Conservation (phyloP, 352 stramenopile genomes). For the Globisporangium camurandrum region DNA sequence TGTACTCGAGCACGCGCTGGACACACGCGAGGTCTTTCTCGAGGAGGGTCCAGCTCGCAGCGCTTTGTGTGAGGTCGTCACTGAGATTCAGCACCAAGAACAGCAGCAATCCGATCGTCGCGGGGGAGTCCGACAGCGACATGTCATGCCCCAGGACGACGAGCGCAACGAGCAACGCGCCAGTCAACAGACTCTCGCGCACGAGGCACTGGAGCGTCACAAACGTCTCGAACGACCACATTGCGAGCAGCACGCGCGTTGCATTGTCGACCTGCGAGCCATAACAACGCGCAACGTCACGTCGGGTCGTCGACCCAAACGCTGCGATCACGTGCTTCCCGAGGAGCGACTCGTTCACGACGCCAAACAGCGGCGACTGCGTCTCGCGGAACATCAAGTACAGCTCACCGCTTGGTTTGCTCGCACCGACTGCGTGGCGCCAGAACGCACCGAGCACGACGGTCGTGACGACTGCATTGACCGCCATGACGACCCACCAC, state of each 20-base stretch:
- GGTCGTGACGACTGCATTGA: slow-evolving; percentile 19
- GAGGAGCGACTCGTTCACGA: slow-evolving; percentile 32
- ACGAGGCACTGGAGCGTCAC: slow-evolving; percentile 24
- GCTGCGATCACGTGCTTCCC: slow-evolving; percentile 26
- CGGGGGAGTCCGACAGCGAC: slow-evolving; percentile 1
- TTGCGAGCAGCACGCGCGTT: slow-evolving; percentile 23
- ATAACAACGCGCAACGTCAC: slow-evolving; percentile 22
- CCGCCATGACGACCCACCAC: slow-evolving; percentile 20
- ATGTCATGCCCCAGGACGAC: slow-evolving; percentile 22
- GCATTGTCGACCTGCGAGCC: slow-evolving; percentile 26
- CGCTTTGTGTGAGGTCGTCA: slow-evolving; percentile 11
- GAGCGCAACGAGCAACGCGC: slow-evolving; percentile 27
- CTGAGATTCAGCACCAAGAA: slow-evolving; percentile 36
- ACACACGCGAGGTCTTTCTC: slow-evolving; percentile 24
- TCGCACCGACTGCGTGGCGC: slow-evolving; percentile 21
- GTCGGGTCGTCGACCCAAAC: slow-evolving; percentile 23
- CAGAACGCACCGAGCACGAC: slow-evolving; percentile 18
- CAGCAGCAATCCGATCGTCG: slow-evolving; percentile 29
- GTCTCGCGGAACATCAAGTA: slow-evolving; percentile 30
- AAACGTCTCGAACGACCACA: slow-evolving; percentile 28
- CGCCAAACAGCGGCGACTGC: slow-evolving; percentile 28
- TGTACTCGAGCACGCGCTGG: slow-evolving; percentile 35
- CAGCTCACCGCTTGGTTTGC: slow-evolving; percentile 22
- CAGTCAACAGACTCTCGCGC: slow-evolving; percentile 25
- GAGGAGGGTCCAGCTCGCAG: slow-evolving; percentile 28